phyloP scores from a whole-genome alignment of 2,329 filamentous ascomycete species.

The Xylariales sp. region DNA sequence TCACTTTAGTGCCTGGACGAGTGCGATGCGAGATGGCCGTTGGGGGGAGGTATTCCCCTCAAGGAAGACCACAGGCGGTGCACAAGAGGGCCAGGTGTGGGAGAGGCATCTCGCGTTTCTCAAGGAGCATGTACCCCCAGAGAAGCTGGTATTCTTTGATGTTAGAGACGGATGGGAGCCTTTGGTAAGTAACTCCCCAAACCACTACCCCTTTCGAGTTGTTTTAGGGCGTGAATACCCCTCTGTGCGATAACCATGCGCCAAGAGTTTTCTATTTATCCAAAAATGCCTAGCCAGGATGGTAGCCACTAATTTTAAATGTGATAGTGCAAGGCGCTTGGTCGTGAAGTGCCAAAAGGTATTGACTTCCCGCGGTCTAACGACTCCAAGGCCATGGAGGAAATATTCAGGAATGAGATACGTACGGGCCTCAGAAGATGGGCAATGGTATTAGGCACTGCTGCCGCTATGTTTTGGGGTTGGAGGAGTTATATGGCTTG shows the following conservation, averaged over 20 bases:
- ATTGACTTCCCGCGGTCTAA: conserved; percentile 43
- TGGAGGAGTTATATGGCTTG: conserved; percentile 32
- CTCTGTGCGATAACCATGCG: background rate
- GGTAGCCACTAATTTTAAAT: background rate
- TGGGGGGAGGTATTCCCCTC: conserved; percentile 43
- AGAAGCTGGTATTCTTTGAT: conserved; percentile 45
- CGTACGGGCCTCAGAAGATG: conserved; percentile 38
- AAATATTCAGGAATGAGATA: conserved; percentile 42
- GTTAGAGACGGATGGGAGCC: conserved; percentile 43
- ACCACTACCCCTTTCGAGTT: background rate
- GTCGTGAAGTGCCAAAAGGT: conserved; percentile 38
- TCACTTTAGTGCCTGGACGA: conserved; percentile 40
- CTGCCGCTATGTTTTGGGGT: conserved; percentile 31
- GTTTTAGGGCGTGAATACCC: background rate
- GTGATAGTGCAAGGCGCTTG: conserved; percentile 39
- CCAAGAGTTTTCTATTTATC: background rate
- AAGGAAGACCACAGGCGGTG: conserved; percentile 23
- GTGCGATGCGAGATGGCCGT: conserved; percentile 37
- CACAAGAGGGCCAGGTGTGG: conserved; percentile 37
- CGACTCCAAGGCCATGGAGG: conserved; percentile 42
- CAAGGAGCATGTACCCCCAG: conserved; percentile 40
- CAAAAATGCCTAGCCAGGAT: background rate
- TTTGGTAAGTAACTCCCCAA: conserved; percentile 21
- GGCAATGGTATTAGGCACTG: conserved; percentile 37
- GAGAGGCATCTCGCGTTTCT: conserved; percentile 43